phyloP scores from a whole-genome alignment of 2,329 filamentous ascomycete species.

The Pleurostoma richardsiae region DNA sequence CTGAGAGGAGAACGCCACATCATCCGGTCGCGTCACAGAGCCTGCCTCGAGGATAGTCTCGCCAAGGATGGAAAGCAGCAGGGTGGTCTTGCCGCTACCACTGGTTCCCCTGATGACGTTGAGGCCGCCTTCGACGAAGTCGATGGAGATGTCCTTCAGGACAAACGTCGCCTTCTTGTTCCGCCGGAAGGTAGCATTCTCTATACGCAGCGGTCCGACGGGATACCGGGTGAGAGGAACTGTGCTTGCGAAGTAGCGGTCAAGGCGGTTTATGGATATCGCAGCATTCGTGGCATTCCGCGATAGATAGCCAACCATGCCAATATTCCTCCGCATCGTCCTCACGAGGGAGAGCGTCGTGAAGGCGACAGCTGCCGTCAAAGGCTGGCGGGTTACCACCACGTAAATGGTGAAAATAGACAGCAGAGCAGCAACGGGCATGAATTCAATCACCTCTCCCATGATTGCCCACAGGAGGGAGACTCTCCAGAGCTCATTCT shows the following conservation, averaged over 20 bases:
- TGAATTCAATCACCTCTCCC: slow-evolving; percentile 43
- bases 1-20: slow-evolving; percentile 53
- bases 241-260: slow-evolving; percentile 48
- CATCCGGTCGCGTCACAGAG: slow-evolving; percentile 39
- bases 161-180: slow-evolving; percentile 44
- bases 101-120: slow-evolving; percentile 51
- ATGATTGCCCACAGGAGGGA: slow-evolving; percentile 41
- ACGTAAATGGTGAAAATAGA: slow-evolving; percentile 50
- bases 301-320: slow-evolving; percentile 41
- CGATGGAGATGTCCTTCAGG: slow-evolving; percentile 41
- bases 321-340: slow-evolving; percentile 46
- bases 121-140: slow-evolving; percentile 48
- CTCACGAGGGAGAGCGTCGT: slow-evolving; percentile 50
- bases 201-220: slow-evolving; percentile 41
- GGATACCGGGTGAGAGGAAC: slow-evolving; percentile 42
- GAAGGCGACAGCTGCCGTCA: slow-evolving; percentile 53
- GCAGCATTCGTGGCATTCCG: slow-evolving; percentile 33
- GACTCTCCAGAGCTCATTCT: slow-evolving; percentile 48
- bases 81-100: slow-evolving; percentile 52
- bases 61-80: slow-evolving; percentile 48
- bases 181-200: slow-evolving; percentile 41
- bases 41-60: slow-evolving; percentile 47
- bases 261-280: slow-evolving; percentile 45
- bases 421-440: slow-evolving; percentile 47
- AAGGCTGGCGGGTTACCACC: slow-evolving; percentile 36